Percentiles rank a stretch among this genome's conserved stretches.
Evolutionary conservation across 371 early-diverging fungal species (phyloP).

Genomic region (Chytridiales sp.): DNA sequence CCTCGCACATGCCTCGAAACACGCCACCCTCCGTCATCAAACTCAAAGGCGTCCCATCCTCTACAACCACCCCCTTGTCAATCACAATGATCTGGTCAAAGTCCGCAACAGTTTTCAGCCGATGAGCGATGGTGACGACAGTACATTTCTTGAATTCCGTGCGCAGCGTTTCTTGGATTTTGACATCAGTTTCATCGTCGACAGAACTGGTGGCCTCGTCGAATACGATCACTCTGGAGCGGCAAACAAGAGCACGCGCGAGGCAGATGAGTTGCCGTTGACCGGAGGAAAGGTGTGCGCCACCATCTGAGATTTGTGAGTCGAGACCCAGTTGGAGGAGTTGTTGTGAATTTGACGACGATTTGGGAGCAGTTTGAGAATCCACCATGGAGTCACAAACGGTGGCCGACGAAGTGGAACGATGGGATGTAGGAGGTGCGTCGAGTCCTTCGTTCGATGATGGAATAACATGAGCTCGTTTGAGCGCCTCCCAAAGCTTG

Average conservation of each 20-base stretch:
- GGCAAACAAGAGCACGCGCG: constrained; percentile 33
- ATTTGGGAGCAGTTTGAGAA: too few relatives aligned
- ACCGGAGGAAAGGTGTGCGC: constrained; percentile 29
- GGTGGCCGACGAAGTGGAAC: too few relatives aligned
- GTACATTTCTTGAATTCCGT: constrained; percentile 63
- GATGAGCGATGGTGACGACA: constrained; percentile 59
- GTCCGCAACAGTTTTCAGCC: constrained; percentile 76
- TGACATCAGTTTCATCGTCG: constrained; percentile 66
- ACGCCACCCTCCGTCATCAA: constrained; percentile 11
- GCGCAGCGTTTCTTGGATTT: constrained; percentile 67
- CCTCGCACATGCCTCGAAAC: constrained; percentile 36
- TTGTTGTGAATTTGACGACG: too few relatives aligned
- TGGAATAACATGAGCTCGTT: constrained; percentile 20
- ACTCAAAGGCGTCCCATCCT: constrained; percentile 28
- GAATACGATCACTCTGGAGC: constrained; percentile 44
- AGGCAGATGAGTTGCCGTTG: constrained; percentile 42
- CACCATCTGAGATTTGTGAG: constrained; percentile 23
- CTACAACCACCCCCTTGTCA: constrained; percentile 69
- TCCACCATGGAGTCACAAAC: too few relatives aligned
- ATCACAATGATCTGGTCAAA: constrained; percentile 87
- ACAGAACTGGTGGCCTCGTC: constrained; percentile 53
- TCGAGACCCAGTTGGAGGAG: neutral
- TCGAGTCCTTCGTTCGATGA: too few relatives aligned
- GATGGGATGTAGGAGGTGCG: too few relatives aligned
- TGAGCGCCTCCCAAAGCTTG: constrained; percentile 81